Evolutionary conservation across 169 alveolate species (phyloP), one percentile per base, ranked within the genome.

Genomic region (Eimeria maxima): DNA sequence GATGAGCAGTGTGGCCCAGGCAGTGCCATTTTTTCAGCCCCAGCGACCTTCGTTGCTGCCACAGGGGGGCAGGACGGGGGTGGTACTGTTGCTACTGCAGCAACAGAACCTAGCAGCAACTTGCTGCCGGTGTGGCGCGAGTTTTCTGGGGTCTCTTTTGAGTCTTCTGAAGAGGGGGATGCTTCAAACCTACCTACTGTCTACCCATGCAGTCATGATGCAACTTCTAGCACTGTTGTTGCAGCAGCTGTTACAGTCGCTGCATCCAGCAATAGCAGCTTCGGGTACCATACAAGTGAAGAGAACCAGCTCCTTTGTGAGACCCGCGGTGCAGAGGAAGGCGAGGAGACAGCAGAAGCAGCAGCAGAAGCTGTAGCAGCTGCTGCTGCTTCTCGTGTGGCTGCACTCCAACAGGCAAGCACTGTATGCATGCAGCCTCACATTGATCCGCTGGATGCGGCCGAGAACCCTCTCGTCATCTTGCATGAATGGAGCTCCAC

Each of bases 71-170:
- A 83, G 45, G 76, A 83, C 22, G 91, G 91, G 8, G 91, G 50
- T 27, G 91, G 76, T 83, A 76, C 91, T 27, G 57, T 83, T 53
- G 74, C 71, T 83, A 33, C 91, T 29, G 91, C 55, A 29, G 74
- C 76, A 60, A 83, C 91, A 33, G 91, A 83, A 27, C 67, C 76
- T 38, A 83, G 76, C 73, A 47, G 76, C 29, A 83, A 57, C 91
- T 50, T 83, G 91, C 74, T 83, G 55, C 91, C 91, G 4, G 91
- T 83, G 55, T 83, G 91, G 91, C 91, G 91, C 24, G 91, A 83
- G 91, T 83, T 83, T 55, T 83, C 91, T 16, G 91, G 91, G 38
- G 91, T 83, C 38, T 83, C 91, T 16, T 83, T 83, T 55, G 91
- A 83, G 91, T 83, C 91, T 38, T 83, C 91, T 53, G 91, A 83